Evolutionary conservation across 345 rosid species (phyloP).

Genomic region (Aquilaria malaccensis): DNA sequence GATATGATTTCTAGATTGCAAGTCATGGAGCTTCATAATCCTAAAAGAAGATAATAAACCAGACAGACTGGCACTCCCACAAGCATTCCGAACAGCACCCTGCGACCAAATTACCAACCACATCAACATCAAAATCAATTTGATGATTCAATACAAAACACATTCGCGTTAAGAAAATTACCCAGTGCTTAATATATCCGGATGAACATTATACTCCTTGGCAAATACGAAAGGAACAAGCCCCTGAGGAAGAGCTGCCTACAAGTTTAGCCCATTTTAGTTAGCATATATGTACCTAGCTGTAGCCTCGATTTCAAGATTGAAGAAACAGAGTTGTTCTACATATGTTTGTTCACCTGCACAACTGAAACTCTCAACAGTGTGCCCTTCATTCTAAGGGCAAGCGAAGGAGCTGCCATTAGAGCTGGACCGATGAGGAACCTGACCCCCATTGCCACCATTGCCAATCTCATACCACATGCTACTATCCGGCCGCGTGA

Average conservation of each 20-base stretch:
- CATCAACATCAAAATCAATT: not conserved
- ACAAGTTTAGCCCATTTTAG: slow-evolving; percentile 7
- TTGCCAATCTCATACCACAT: slow-evolving; percentile 48
- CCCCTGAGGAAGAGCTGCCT: slow-evolving; percentile 90
- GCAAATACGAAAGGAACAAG: slow-evolving; percentile 81
- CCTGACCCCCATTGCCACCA: slow-evolving; percentile 45
- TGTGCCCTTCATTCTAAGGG: slow-evolving; percentile 34
- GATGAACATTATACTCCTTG: slow-evolving; percentile 68
- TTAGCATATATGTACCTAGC: not conserved
- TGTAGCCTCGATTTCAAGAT: not conserved
- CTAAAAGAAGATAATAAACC: slow-evolving; percentile 59
- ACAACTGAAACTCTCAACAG: slow-evolving; percentile 44
- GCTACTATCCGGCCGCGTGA: slow-evolving; percentile 48
- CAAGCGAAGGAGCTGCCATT: slow-evolving; percentile 51
- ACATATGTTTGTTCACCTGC: slow-evolving; percentile 35
- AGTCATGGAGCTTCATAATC: slow-evolving; percentile 30
- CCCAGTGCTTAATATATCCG: slow-evolving; percentile 70
- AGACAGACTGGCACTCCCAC: slow-evolving; percentile 56
- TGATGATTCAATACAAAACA: too few species aligned
- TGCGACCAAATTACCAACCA: slow-evolving; percentile 18
- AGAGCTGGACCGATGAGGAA: slow-evolving; percentile 60
- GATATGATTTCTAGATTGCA: too few species aligned
- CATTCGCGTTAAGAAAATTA: slow-evolving; percentile 8
- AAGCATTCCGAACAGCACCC: slow-evolving; percentile 71
- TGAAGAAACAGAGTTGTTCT: too few species aligned